Percentiles rank a stretch among this genome's conserved stretches.
Conservation (phyloP, 768 basidiomycete genomes). For the Phlegmacium glaucopus region DNA sequence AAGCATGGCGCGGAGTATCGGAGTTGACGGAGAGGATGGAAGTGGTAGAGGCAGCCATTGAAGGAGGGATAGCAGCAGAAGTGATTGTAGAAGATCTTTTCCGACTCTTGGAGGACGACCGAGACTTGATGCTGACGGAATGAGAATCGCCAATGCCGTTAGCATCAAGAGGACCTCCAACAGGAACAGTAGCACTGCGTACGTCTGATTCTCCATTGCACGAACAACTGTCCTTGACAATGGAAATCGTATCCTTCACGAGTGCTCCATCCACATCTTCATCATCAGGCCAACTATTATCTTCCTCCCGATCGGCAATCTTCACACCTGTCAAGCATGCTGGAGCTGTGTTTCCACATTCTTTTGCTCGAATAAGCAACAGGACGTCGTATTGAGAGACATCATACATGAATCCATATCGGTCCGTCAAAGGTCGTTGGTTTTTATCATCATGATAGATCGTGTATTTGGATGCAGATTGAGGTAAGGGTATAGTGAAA, state of each 20-base stretch:
- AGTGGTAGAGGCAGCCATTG: slow-evolving; percentile 30
- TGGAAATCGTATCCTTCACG: slow-evolving; percentile 35
- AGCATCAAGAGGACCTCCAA: slow-evolving; percentile 3
- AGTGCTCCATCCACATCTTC: slow-evolving; percentile 32
- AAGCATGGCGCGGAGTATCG: slow-evolving; percentile 70
- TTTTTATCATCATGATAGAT: slow-evolving; percentile 49
- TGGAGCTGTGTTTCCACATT: slow-evolving; percentile 73
- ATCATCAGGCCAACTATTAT: slow-evolving; percentile 73
- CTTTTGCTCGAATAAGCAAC: slow-evolving; percentile 67
- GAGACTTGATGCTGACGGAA: slow-evolving; percentile 39
- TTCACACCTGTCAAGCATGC: slow-evolving; percentile 85
- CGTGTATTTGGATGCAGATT: slow-evolving; percentile 46
- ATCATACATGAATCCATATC: slow-evolving; percentile 91
- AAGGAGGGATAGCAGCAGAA: slow-evolving; percentile 17
- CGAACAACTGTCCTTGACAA: slow-evolving; percentile 43
- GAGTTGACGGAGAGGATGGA: slow-evolving; percentile 59
- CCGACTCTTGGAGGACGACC: slow-evolving; percentile 48
- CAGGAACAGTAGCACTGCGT: slow-evolving; percentile 8
- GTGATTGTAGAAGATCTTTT: slow-evolving; percentile 40
- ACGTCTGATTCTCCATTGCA: slow-evolving; percentile 36
- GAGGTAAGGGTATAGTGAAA: slow-evolving; percentile 60
- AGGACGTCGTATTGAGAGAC: slow-evolving; percentile 78
- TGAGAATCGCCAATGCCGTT: slow-evolving; percentile 11
- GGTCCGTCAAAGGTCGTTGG: slow-evolving; percentile 70
- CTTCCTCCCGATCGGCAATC: slow-evolving; percentile 80